Evolutionary conservation across 2,329 filamentous ascomycete species (phyloP), one percentile per base, ranked within the genome.

Genomic region (Sporothrix sp.): DNA sequence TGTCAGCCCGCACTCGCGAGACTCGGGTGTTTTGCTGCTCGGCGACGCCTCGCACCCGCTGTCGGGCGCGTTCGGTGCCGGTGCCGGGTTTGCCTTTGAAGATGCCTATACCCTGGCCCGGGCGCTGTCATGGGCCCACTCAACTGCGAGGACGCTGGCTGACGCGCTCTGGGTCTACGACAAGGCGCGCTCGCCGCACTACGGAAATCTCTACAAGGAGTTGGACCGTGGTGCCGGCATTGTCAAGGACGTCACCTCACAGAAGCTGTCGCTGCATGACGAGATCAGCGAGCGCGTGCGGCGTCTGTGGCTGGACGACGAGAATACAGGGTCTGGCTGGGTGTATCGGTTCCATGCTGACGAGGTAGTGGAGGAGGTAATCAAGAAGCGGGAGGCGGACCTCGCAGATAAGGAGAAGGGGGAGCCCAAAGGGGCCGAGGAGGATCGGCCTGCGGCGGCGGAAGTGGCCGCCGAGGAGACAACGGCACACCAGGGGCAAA

Each of bases 1-100:
- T 21, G 56, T 2, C 35, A 37, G 8, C 36, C 48, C 4, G 38
- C n/a, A 7, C 4, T 3, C 13, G 5, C 23, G 16, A 3, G 58
- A 60, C 2, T 61, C 62, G 7, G 64, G 71, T 6, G 68, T 73
- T 27, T 64, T 63, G 3, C 59, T 74, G 2, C 68, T 76, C 16
- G 73, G 73, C 6, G 72, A 76, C 54, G 66, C 72, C 2, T 73
- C 74, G 6, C 73, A 76, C 56, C 68, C 71, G 1, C 72, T 74
- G 9, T 57, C 53, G 8, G 56, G 55, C 2, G 55, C 55, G 0
- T 58, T 58, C 32, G 56, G 56, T 0, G 55, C 56, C 0, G 56
- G 56, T 3, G 56, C 56, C 1, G 56, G 56, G 1, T 58, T 58
- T 21, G 56, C 56, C 0, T 51, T 57, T 4, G 56, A 58, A 30